Percentiles rank a stretch among this genome's conserved stretches.
Conservation (phyloP, 805 yeast species). For the Zygosaccharomyces rouxii region DNA sequence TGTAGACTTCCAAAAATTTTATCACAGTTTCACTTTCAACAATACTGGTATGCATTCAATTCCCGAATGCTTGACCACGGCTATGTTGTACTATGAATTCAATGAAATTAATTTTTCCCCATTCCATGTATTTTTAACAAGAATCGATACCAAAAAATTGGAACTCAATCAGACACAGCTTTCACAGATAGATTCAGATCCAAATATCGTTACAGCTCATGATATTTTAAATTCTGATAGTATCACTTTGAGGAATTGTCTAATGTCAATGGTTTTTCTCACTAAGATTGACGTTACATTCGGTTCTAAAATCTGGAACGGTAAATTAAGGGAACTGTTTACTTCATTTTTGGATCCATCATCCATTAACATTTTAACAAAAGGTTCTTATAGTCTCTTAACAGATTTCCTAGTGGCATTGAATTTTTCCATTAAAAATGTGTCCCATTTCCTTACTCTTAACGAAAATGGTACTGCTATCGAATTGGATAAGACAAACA, state of each 20-base stretch:
- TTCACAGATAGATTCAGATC: conserved; percentile 4
- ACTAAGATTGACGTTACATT: conserved; percentile 22
- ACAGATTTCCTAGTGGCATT: conserved; percentile 32
- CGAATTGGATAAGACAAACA: conserved; percentile 18
- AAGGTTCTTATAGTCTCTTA: conserved; percentile 28
- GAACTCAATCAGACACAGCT: conserved; percentile 22
- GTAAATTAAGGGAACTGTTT: conserved; percentile 20
- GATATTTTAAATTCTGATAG: conserved; percentile 22
- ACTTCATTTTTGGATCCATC: conserved; percentile 23
- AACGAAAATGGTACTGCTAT: conserved; percentile 15
- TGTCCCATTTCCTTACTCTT: conserved; percentile 21
- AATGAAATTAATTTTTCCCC: conserved; percentile 19
- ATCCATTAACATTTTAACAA: conserved; percentile 22
- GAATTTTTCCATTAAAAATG: conserved; percentile 33
- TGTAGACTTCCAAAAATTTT: conserved; percentile 25
- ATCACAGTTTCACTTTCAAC: conserved; percentile 30
- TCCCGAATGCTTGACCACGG: conserved; percentile 28
- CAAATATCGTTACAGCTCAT: not conserved
- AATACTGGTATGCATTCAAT: conserved; percentile 28
- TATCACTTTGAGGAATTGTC: conserved; percentile 26
- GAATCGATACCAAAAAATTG: conserved; percentile 29
- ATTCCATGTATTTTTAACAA: conserved; percentile 29
- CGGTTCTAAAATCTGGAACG: conserved; percentile 27
- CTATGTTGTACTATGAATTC: conserved; percentile 32
- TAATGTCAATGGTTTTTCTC: conserved; percentile 31